Evolutionary conservation across 331 rosid species (phyloP).

Genomic region (Cydonia oblonga): DNA sequence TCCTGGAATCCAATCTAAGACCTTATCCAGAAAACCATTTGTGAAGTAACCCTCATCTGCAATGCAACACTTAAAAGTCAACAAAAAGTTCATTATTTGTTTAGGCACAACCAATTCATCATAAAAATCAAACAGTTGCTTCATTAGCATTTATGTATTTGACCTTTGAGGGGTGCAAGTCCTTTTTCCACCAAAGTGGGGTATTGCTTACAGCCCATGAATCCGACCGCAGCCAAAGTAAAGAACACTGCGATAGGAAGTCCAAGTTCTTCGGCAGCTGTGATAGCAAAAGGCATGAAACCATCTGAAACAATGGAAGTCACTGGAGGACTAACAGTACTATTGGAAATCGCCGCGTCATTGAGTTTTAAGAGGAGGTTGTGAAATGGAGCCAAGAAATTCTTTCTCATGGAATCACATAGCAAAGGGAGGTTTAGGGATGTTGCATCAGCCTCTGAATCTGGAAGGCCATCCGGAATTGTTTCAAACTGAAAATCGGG

Average conservation of each 20-base stretch:
- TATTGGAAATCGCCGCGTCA: no score
- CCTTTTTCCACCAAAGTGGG: constrained; percentile 29
- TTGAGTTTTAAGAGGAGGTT: not conserved
- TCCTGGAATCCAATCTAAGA: constrained; percentile 7
- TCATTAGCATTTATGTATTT: no score
- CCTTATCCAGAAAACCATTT: not conserved
- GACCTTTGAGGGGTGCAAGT: constrained; percentile 29
- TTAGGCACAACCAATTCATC: no score
- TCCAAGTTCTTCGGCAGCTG: constrained; percentile 2
- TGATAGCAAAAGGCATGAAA: not conserved
- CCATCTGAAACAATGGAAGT: constrained; percentile 2
- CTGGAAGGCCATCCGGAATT: not conserved
- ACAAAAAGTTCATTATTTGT: no score
- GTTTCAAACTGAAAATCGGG: not conserved
- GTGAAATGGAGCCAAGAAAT: not conserved
- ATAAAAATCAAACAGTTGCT: no score
- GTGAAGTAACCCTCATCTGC: constrained; percentile 1
- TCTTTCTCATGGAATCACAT: no score
- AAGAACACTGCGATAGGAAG: constrained; percentile 7
- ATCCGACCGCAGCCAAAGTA: constrained; percentile 21
- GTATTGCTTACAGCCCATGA: constrained; percentile 26
- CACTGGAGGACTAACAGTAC: not conserved
- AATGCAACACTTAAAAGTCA: no score
- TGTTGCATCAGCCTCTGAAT: no score
- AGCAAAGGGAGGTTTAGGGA: no score